Base-by-base conservation (phyloP, 176 grass and related monocot genomes). In the Rhynchospora pubera region DNA sequence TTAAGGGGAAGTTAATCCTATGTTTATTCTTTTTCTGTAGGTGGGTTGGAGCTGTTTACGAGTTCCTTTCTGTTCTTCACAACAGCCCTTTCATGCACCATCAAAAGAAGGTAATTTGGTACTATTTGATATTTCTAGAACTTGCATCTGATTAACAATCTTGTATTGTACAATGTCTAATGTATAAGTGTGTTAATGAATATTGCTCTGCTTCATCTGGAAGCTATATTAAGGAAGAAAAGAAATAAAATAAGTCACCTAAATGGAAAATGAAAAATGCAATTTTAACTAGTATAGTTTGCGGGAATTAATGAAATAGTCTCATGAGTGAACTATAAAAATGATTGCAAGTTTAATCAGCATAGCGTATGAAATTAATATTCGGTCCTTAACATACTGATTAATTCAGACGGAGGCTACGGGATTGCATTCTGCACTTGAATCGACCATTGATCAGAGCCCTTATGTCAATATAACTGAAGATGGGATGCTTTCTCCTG, bases 401-500 rank as follows among this genome's bases (percentile, higher is more conserved):
- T 82, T 65, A 61, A 79, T 87, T 77, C 84, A 97, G 90, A 79
- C 78, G 12, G 65, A 83, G 79, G 78, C 76, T 64, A 85, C 57
- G 65, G 86, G 75, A 63, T 72, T 91, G 82, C 93, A 86, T 80
- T 86, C 89, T 90, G 93, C 84, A 7, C 74, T 99, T 65, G 89
- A 93, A 80, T 95, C 91, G 7, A 85, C 91, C 9, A 95, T 93
- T 64, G 92, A 93, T 84, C 89, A 91, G 58, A 94, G 87, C 65
- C 96, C 96, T 3, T 99, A 99, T 86, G 82, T 93, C 24, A 99
- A 87, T 85, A 56, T 95, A 70, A 84, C 85, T 83, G 91, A 87
- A 87, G 91, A 99, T 86, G 96, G 93, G 82, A 85, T 93, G 89
- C 43, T 95, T 83, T 84, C 93, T 67, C 79, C 89, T 62, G 88